These are phyloP conservation scores for Ustilago nuda DNA, from an alignment of 1,284 basidiomycete genomes.

Conservation along the genomic window DNA sequence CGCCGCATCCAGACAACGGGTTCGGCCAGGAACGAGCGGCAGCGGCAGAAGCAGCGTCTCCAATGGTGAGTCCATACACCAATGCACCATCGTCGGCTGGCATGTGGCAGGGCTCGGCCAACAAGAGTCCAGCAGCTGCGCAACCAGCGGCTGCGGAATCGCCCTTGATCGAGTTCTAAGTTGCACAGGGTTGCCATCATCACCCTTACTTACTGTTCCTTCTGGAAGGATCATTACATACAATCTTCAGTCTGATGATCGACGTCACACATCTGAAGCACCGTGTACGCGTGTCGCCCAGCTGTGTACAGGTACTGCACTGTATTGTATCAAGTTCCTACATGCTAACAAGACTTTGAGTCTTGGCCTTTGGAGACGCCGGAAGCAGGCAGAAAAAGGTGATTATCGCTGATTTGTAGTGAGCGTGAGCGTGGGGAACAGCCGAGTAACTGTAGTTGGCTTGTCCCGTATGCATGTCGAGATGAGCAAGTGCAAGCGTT, in stretches of 20 bases:
- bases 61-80: conserved; percentile 31
- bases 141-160: conserved; percentile 29
- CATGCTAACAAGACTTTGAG: background rate
- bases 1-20: conserved; percentile 50
- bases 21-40: conserved; percentile 18
- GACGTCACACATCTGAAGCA: background rate
- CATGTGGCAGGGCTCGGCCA: conserved; percentile 50
- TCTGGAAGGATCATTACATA: background rate
- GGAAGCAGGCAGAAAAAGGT: background rate
- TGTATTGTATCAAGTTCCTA: background rate
- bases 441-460: background rate
- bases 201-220: background rate
- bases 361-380: no score
- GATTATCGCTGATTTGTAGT: background rate
- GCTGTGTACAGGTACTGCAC: no score
- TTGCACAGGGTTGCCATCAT: background rate
- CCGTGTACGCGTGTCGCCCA: background rate
- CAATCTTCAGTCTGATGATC: background rate
- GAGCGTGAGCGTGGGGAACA: background rate
- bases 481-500: conserved; percentile 1
- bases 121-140: conserved; percentile 21
- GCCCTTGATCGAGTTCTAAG: conserved; percentile 53
- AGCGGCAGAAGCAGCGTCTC: conserved; percentile 28
- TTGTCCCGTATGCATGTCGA: background rate
- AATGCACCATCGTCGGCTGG: conserved; percentile 50